Evolutionary conservation across 2,329 filamentous ascomycete species (phyloP), one percentile per base, ranked within the genome.

Genomic region (Leptosphaerulina australis): DNA sequence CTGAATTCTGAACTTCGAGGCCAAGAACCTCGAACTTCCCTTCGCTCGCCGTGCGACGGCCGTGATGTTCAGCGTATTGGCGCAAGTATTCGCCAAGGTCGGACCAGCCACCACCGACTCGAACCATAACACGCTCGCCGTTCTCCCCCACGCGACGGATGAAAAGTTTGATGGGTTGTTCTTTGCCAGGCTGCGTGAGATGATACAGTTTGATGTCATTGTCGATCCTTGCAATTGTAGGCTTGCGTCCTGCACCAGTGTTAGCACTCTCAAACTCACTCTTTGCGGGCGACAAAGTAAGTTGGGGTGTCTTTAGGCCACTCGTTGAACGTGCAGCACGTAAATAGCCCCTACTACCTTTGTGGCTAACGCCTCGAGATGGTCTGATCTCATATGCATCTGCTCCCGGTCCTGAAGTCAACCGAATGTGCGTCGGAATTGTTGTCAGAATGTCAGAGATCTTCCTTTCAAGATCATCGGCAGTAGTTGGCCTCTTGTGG

Each of bases 31-130:
- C 82, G 11, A 85, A 77, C 26, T 76, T 76, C 10, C 77, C 77
- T 28, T 83, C 82, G 21, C 78, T 80, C 15, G 82, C 78, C 22
- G 81, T 79, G 34, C 83, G 85, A n/a, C 90, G 86, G 33, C 90
- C 89, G 69, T 99, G 94, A 68, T 99, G 94, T 51, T 86, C 85
- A 6, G 91, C 92, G 65, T 97, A 99, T 71, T 96, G 91, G 62
- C 91, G 88, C 31, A 99, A 80, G 67, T 97, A 99, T 72, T 97
- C 94, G 28, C 89, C 93, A 15, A 99, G 79, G 72, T 99, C 94
- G 11, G 92, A 91, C 94, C 94, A 99, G n/a, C 94, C 94, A 51
- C 94, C 94, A 10, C 94, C 94, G 10, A 99, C 93, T 26, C 94
- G 88, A 6, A 99, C 94, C 94, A 99, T 97, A 54, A 97, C 91